Evolutionary conservation across 2,329 filamentous ascomycete species (phyloP).

Genomic region (Verticillium nubilum): DNA sequence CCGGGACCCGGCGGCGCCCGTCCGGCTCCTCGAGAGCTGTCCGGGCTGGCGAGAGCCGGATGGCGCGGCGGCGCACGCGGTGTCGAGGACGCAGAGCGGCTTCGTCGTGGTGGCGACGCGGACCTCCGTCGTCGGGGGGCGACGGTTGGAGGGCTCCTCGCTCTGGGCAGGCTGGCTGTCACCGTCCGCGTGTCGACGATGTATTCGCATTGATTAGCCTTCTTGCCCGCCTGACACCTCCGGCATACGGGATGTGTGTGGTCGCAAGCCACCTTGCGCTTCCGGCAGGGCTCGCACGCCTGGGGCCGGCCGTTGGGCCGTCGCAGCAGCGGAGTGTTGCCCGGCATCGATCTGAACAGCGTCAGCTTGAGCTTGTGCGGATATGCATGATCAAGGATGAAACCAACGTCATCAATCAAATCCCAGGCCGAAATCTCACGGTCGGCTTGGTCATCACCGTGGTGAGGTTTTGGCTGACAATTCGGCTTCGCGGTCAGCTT

Average conservation of each 20-base stretch:
- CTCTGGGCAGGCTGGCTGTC: neutral
- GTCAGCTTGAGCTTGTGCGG: too few relatives aligned
- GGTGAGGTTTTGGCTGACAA: too few relatives aligned
- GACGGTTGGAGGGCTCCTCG: neutral
- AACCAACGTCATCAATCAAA: too few relatives aligned
- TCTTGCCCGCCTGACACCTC: constrained; percentile 27
- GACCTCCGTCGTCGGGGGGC: neutral
- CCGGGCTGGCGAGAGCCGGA: neutral
- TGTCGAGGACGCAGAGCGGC: too few relatives aligned
- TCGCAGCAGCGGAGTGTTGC: neutral
- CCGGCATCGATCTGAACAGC: neutral
- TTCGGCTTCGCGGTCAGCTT: neutral
- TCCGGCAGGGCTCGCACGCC: constrained; percentile 29
- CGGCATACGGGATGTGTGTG: constrained; percentile 30
- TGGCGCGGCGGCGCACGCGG: neutral
- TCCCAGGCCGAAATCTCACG: too few relatives aligned
- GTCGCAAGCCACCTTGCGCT: constrained; percentile 36
- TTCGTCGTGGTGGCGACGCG: neutral
- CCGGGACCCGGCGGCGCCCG: constrained; percentile 17
- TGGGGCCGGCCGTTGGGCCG: constrained; percentile 2
- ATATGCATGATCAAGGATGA: too few relatives aligned
- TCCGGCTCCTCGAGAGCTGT: neutral
- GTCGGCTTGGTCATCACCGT: neutral
- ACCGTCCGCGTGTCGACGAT: constrained; percentile 10
- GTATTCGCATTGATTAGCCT: constrained; percentile 28